Percentiles rank a stretch among this genome's conserved stretches.
phyloP scores from a whole-genome alignment of 129 eudicot genomes.

The Ambrosia trifida region DNA sequence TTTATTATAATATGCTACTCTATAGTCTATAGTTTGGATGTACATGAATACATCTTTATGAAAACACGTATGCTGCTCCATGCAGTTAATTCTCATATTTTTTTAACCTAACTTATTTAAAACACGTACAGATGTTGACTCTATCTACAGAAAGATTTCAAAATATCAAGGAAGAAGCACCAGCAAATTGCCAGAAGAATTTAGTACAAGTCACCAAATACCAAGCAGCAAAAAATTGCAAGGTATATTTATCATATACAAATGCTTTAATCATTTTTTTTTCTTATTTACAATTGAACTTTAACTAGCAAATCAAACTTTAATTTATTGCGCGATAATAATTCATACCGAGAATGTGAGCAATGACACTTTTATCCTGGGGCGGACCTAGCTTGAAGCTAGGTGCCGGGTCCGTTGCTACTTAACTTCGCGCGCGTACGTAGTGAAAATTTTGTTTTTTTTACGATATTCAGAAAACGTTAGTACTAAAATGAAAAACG shows the following conservation, averaged over 20 bases:
- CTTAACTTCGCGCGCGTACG: too few species aligned
- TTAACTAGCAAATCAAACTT: too few species aligned
- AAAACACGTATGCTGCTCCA: not conserved
- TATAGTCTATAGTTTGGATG: not conserved
- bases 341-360: too few species aligned
- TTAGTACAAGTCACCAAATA: conserved; percentile 87
- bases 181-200: conserved; percentile 59
- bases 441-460: too few species aligned
- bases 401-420: too few species aligned
- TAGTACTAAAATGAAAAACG: too few species aligned
- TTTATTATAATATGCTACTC: not conserved
- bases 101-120: not conserved
- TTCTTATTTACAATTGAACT: not conserved
- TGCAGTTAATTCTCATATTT: not conserved
- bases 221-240: conserved; percentile 89
- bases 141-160: conserved; percentile 72
- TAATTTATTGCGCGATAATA: too few species aligned
- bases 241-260: conserved; percentile 43
- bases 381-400: too few species aligned
- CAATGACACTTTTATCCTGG: too few species aligned
- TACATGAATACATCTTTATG: not conserved
- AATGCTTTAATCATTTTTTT: not conserved
- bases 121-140: conserved; percentile 72
- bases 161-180: conserved; percentile 76
- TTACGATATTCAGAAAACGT: too few species aligned